Evolutionary conservation across 495 filamentous ascomycete genomes (phyloP), one percentile per base, ranked within the genome.

Genomic region (Penicillium coprophilum): DNA sequence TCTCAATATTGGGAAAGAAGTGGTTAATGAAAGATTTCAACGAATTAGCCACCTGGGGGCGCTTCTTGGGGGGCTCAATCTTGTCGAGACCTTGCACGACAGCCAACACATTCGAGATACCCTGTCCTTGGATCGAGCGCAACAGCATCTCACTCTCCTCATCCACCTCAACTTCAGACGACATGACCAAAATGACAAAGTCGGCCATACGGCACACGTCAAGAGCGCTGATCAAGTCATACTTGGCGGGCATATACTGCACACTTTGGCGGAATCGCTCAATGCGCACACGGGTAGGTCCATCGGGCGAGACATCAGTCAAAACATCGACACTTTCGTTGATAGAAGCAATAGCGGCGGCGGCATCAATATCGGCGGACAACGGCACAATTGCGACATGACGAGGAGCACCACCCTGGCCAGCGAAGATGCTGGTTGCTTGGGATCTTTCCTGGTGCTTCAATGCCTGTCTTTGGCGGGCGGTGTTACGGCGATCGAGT

Each of bases 251-350:
- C 3, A 97, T 72, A 71, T 95, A 98, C 68, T 91, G 84, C 27
- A 97, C 66, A 64, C 87, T 96, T 68, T 96, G 92, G 71, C 94
- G 93, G 77, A 97, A 97, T 38, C 92, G 78, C 51, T 96, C 92
- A 48, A 98, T 78, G 11, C 87, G 76, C 15, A 90, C 83, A 53
- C 83, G 82, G 48, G 85, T 70, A 50, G 74, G 74, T 32, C 82
- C 80, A 44, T 84, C 79, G 19, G 80, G 67, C 3, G 82, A 78
- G 40, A 89, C 72, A n/a, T 90, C 85, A 50, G 78, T 74, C 38
- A 87, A 82, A 23, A 89, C 79, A 67, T 96, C 92, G 50, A 96
- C 74, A 67, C 91, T 92, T 23, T 73, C 75, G 73, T 91, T 92
- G 68, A 98, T 68, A 53, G 78, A 77, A 45, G 71, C 73, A 46